Evolutionary conservation across 352 stramenopile species (phyloP).

Genomic region (Phytophthora ramorum): DNA sequence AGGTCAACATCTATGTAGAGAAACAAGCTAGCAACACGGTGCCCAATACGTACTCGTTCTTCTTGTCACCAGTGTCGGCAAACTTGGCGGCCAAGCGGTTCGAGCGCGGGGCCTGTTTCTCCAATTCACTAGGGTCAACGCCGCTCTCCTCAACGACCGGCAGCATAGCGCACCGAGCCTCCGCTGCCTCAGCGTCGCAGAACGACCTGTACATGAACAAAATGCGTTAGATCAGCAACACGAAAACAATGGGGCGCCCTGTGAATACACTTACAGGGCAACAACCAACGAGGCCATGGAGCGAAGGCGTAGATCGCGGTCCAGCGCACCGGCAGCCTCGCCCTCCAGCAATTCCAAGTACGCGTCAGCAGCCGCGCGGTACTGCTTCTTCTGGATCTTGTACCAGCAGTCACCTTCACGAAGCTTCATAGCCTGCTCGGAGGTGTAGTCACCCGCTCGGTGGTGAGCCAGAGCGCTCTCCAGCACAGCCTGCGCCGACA

Average conservation of each 20-base stretch:
- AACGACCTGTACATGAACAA: slow-evolving; percentile 57
- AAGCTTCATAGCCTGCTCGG: slow-evolving; percentile 69
- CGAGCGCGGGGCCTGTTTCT: slow-evolving; percentile 67
- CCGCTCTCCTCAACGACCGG: slow-evolving; percentile 61
- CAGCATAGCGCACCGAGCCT: slow-evolving; percentile 70
- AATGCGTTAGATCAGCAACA: slow-evolving; percentile 17
- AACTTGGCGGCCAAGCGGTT: slow-evolving; percentile 72
- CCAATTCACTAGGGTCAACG: slow-evolving; percentile 66
- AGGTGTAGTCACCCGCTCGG: slow-evolving; percentile 61
- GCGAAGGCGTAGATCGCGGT: slow-evolving; percentile 74
- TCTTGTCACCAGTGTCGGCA: slow-evolving; percentile 69
- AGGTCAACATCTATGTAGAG: slow-evolving; percentile 1
- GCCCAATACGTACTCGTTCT: slow-evolving; percentile 70
- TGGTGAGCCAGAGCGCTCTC: slow-evolving; percentile 60
- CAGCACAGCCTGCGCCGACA: slow-evolving; percentile 59
- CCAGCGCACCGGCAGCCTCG: slow-evolving; percentile 60
- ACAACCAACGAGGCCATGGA: slow-evolving; percentile 81
- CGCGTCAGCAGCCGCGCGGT: slow-evolving; percentile 61
- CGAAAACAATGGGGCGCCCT: background rate
- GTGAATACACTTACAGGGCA: slow-evolving; percentile 55
- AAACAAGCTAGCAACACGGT: background rate
- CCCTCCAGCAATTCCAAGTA: slow-evolving; percentile 79
- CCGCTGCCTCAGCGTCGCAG: slow-evolving; percentile 70
- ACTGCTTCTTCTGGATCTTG: slow-evolving; percentile 85
- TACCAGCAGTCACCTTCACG: slow-evolving; percentile 81